Evolutionary conservation across 1,284 basidiomycete species (phyloP).

Genomic region (Ganoderma lingzhi): DNA sequence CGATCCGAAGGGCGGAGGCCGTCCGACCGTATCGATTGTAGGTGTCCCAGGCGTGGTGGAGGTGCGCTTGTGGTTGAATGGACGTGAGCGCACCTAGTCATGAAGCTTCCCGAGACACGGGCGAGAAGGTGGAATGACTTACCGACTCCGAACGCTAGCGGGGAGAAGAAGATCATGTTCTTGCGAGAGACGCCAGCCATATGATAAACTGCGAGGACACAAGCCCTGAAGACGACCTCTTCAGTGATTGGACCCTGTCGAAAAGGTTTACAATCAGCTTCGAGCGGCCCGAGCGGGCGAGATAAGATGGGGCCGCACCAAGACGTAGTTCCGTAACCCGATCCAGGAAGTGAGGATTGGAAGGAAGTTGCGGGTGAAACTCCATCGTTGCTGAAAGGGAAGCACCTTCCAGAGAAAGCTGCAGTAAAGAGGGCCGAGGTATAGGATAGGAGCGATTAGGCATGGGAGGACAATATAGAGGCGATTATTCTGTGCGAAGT

Average conservation of each 20-base stretch:
- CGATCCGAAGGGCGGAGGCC: conserved; percentile 64
- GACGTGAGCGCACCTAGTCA: conserved; percentile 1
- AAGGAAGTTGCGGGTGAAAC: conserved; percentile 49
- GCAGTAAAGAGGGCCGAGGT: conserved; percentile 84
- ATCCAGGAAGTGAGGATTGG: conserved; percentile 57
- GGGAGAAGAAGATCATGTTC: conserved; percentile 81
- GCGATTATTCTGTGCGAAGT: conserved; percentile 35
- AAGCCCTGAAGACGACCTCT: conserved; percentile 92
- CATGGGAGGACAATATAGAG: conserved; percentile 55
- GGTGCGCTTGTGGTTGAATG: conserved; percentile 70
- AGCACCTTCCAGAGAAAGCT: conserved; percentile 62
- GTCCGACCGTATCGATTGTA: conserved; percentile 79
- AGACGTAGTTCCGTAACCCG: conserved; percentile 80
- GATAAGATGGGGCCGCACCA: conserved; percentile 60
- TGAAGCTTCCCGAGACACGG: neutral
- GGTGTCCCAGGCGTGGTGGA: conserved; percentile 90
- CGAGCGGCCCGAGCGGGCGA: conserved; percentile 3
- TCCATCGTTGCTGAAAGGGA: conserved; percentile 70
- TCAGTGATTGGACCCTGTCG: conserved; percentile 89
- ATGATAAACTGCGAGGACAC: conserved; percentile 79
- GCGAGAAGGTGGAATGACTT: conserved; percentile 36
- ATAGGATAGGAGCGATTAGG: conserved; percentile 82
- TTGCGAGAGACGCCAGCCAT: conserved; percentile 65
- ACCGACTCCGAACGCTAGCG: conserved; percentile 92
- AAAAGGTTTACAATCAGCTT: conserved; percentile 9